Evolutionary conservation across 176 grass and related monocot genomes (phyloP).

Genomic region (Secale cereale): DNA sequence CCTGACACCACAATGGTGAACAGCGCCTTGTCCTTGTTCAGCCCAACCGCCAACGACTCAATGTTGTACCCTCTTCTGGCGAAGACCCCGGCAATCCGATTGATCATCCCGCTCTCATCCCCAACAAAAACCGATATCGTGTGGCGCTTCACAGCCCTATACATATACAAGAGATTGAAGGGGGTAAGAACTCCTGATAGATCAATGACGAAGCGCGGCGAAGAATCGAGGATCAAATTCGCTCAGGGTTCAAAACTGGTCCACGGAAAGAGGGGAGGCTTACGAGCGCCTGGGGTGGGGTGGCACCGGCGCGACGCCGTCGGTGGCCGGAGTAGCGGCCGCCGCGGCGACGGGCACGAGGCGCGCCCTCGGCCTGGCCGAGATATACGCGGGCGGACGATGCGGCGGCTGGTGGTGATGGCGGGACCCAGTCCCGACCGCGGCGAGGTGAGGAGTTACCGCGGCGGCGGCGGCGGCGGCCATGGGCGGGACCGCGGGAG

Average conservation of each 20-base stretch:
- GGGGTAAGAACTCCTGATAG: background rate
- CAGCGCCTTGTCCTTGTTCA: conserved; percentile 74
- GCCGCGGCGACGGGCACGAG: background rate
- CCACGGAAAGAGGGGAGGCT: background rate
- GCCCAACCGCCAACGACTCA: conserved; percentile 73
- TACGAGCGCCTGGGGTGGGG: conserved; percentile 16
- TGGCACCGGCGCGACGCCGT: conserved; percentile 10
- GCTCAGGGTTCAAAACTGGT: background rate
- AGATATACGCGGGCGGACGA: background rate
- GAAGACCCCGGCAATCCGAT: conserved; percentile 77
- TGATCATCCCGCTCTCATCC: conserved; percentile 87
- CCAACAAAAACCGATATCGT: conserved; percentile 80
- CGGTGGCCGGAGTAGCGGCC: conserved; percentile 3
- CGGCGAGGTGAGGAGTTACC: background rate
- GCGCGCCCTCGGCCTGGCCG: background rate
- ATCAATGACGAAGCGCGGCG: background rate
- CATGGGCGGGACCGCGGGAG: background rate
- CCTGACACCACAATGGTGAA: conserved; percentile 76
- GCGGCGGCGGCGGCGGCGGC: background rate
- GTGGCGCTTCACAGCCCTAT: conserved; percentile 45
- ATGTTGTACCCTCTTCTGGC: conserved; percentile 82
- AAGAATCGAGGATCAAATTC: background rate
- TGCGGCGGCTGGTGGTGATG: background rate
- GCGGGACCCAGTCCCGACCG: background rate
- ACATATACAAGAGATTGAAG: background rate